These are phyloP conservation scores for Nicotiana otophora DNA, from an alignment of 257 asterid genomes.

Conservation along the genomic window DNA sequence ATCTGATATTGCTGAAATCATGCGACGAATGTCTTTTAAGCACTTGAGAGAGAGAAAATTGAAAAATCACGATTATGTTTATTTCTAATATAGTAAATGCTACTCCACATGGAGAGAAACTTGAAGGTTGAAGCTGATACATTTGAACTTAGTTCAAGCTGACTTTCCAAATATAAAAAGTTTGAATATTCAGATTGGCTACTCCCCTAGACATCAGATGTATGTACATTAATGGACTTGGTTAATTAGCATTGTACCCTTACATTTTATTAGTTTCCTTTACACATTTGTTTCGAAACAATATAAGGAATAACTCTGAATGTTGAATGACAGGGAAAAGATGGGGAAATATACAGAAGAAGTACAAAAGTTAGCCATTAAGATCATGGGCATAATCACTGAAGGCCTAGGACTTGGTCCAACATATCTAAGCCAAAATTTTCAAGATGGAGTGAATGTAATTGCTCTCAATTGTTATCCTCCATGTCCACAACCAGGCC, in stretches of 20 bases:
- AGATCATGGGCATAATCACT: conserved; percentile 27
- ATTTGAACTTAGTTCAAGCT: too few relatives aligned
- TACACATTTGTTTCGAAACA: not conserved
- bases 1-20: not conserved
- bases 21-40: not conserved
- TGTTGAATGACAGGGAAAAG: conserved; percentile 26
- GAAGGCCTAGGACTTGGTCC: conserved; percentile 47
- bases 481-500: conserved; percentile 31
- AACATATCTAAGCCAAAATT: conserved; percentile 17
- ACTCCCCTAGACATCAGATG: not conserved
- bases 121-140: not conserved
- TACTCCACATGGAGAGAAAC: not conserved
- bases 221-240: not conserved
- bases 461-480: conserved; percentile 43
- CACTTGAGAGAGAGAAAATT: not conserved
- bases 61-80: not conserved
- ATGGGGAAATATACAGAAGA: conserved; percentile 40
- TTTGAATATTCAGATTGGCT: not conserved
- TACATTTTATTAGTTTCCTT: too few relatives aligned
- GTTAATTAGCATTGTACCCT: too few relatives aligned
- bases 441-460: conserved; percentile 38
- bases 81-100: too few relatives aligned
- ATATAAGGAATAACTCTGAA: not conserved
- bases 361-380: conserved; percentile 22
- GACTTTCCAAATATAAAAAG: not conserved